Conservation (phyloP, 225 moss, liverwort and hornwort genomes). For the Polytrichum commune region DNA sequence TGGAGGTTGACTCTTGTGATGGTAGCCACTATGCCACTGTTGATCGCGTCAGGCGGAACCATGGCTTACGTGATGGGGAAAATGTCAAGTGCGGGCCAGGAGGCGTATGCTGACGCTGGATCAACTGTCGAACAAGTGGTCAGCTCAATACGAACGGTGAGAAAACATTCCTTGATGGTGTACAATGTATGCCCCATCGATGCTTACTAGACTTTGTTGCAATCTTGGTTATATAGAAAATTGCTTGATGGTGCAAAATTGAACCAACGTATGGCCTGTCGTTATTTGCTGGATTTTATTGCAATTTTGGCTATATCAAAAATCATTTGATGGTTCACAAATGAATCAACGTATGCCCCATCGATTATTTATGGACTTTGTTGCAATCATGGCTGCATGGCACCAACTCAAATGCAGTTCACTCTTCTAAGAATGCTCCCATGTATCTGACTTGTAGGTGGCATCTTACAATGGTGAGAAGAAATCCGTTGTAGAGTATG, state of each 20-base stretch:
- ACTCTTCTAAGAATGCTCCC: background rate
- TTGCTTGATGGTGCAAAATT: no score
- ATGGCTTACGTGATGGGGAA: slow-evolving; percentile 52
- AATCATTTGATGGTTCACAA: no score
- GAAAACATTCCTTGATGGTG: slow-evolving; percentile 6
- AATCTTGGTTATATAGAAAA: no score
- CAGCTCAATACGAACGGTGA: slow-evolving; percentile 84
- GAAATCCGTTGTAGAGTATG: slow-evolving; percentile 77
- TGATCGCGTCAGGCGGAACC: slow-evolving; percentile 37
- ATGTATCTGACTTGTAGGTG: slow-evolving; percentile 41
- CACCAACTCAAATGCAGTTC: no score
- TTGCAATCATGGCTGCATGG: no score
- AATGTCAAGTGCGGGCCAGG: slow-evolving; percentile 42
- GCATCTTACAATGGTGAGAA: slow-evolving; percentile 74
- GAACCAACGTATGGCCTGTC: no score
- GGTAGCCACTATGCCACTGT: slow-evolving; percentile 60
- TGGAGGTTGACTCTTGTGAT: slow-evolving; percentile 85
- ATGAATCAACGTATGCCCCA: no score
- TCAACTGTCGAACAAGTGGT: slow-evolving; percentile 84
- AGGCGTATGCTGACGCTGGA: slow-evolving; percentile 79
- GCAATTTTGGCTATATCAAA: no score
- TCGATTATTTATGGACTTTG: no score
- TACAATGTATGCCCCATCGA: background rate
- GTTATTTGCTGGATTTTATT: no score
- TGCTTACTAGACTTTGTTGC: no score